Base-by-base conservation (phyloP, 176 grass and related monocot species). In the Neostapfia colusana region DNA sequence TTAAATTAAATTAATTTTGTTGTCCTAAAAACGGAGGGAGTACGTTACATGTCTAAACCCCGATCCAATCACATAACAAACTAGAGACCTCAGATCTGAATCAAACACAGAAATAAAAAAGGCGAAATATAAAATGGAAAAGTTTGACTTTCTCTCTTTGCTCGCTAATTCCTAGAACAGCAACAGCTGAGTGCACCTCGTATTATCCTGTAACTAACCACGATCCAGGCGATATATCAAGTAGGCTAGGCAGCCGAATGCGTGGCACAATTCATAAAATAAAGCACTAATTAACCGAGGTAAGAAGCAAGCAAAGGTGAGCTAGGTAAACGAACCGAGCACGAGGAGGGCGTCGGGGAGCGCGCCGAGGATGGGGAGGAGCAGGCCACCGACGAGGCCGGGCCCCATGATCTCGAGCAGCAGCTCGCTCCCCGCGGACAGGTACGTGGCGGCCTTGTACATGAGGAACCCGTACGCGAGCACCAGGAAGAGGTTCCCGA, bases 341-440 rank as follows among this genome's bases (percentile, higher is more conserved):
- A 99, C 90, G 20, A 99, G 89, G 36, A 99, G 84, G 6, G 95
- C 89, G 67, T 95, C 91, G 46, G 95, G 95, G 51, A 99, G 84
- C 16, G 95, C 95, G 10, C 95, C 95, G 16, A 99, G 91, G 71
- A 99, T 95, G 57, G 95, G 95, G 51, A 99, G 91, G 65, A 99
- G 90, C 56, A 99, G 89, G 9, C 95, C 95, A 7, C 95, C 95
- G 60, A 99, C 72, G 83, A 99, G 93, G 11, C 95, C 95, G 10
- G 95, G 95, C 9, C 95, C 91, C 85, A 99, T 80, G 85, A 99
- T 92, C 81, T 92, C 74, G 23, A 99, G 91, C 66, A 99, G 78
- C 83, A 99, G 55, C 80, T 99, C 95, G 26, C 95, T 95, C 37
- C 95, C 95, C 50, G 77, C 38, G 1, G 95, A 99, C 21, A 99